phyloP scores from a whole-genome alignment of 1,139 yeast species.

The Candida tetrigidarum region DNA sequence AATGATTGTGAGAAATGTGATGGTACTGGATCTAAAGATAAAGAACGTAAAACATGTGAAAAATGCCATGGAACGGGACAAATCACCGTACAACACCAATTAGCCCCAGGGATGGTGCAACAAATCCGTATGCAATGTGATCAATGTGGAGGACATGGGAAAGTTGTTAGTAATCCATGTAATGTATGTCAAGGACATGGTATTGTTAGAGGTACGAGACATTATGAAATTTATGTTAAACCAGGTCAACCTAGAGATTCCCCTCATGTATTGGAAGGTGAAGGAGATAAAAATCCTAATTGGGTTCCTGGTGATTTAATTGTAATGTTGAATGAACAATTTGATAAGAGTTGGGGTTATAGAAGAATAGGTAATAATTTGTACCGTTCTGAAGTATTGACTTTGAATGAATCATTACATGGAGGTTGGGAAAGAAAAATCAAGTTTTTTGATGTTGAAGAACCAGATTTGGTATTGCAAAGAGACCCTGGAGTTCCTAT shows the following conservation, averaged over 20 bases:
- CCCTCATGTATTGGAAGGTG: conserved; percentile 65
- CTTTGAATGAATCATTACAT: conserved; percentile 66
- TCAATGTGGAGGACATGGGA: conserved; percentile 79
- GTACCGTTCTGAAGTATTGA: conserved; percentile 80
- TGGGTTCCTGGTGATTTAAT: conserved; percentile 79
- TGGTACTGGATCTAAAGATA: conserved; percentile 88
- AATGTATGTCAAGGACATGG: conserved; percentile 71
- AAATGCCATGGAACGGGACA: conserved; percentile 80
- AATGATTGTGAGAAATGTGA: conserved; percentile 76
- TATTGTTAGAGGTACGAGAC: conserved; percentile 57
- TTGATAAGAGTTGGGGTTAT: conserved; percentile 72
- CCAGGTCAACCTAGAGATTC: conserved; percentile 73
- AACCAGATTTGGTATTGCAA: conserved; percentile 37
- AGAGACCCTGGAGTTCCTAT: conserved; percentile 58
- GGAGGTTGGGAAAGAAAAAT: conserved; percentile 84
- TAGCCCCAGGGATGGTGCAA: conserved; percentile 92
- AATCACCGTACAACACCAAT: conserved; percentile 65
- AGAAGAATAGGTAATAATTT: conserved; percentile 75
- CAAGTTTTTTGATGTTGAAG: conserved; percentile 46
- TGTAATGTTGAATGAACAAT: conserved; percentile 59
- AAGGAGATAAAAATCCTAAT: conserved; percentile 86
- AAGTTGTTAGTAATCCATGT: conserved; percentile 66
- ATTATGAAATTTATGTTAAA: conserved; percentile 62
- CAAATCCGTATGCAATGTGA: conserved; percentile 82
- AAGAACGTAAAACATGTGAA: conserved; percentile 63